Evolutionary conservation across 2,329 filamentous ascomycete species (phyloP).

Genomic region (Furcasterigmium sp.): DNA sequence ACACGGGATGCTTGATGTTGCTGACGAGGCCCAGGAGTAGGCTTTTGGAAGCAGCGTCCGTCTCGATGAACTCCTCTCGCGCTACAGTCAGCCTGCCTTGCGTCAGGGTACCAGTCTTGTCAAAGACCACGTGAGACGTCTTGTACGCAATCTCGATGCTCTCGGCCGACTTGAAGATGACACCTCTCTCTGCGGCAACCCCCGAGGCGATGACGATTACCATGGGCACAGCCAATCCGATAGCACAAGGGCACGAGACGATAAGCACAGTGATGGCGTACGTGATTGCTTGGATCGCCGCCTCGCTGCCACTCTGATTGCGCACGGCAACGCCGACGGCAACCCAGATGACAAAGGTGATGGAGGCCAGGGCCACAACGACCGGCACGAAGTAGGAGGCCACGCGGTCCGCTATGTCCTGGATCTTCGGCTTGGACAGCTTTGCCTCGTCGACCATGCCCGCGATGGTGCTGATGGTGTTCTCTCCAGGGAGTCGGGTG

Average conservation of each 20-base stretch:
- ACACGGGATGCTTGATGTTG: constrained; percentile 46
- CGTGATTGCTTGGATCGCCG: constrained; percentile 57
- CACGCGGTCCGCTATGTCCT: constrained; percentile 63
- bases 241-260: constrained; percentile 74
- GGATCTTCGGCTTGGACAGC: constrained; percentile 60
- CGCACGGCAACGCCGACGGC: constrained; percentile 43
- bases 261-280: constrained; percentile 69
- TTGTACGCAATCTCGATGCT: constrained; percentile 59
- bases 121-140: constrained; percentile 64
- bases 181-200: constrained; percentile 56
- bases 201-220: constrained; percentile 68
- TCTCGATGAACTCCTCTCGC: constrained; percentile 23
- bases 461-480: constrained; percentile 66
- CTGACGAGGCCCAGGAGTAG: constrained; percentile 19
- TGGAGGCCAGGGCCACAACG: constrained; percentile 50
- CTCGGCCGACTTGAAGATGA: constrained; percentile 65
- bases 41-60: not conserved
- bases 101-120: constrained; percentile 78
- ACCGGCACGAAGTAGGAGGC: constrained; percentile 66
- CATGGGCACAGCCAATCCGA: constrained; percentile 72
- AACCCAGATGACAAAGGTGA: constrained; percentile 64
- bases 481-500: constrained; percentile 60
- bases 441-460: constrained; percentile 67
- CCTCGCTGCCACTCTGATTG: constrained; percentile 35
- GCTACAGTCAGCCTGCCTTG: constrained; percentile 44